These are phyloP conservation scores for Ogataea dorogensis DNA, from an alignment of 805 yeast species.

Conservation along the genomic window DNA sequence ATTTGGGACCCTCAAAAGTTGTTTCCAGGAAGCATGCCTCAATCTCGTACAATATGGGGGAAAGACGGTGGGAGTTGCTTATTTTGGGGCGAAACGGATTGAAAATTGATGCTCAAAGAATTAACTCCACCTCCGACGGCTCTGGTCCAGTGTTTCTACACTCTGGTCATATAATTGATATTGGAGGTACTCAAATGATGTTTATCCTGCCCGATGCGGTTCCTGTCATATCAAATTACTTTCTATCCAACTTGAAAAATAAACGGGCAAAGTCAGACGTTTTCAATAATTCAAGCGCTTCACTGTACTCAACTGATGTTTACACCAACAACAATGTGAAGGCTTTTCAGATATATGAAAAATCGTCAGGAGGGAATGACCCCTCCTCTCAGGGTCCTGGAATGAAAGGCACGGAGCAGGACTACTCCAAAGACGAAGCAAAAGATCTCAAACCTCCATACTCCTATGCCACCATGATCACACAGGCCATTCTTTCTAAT, in stretches of 20 bases:
- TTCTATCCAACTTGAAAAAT: slow-evolving; percentile 38
- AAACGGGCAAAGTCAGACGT: slow-evolving; percentile 26
- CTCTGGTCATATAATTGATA: slow-evolving; percentile 89
- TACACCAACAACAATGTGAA: slow-evolving; percentile 33
- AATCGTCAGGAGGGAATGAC: slow-evolving; percentile 25
- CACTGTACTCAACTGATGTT: slow-evolving; percentile 17
- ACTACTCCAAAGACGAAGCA: slow-evolving; percentile 84
- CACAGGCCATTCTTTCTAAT: slow-evolving; percentile 91
- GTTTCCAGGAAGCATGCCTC: slow-evolving; percentile 89
- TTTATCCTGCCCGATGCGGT: slow-evolving; percentile 90
- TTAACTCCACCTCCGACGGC: slow-evolving; percentile 38
- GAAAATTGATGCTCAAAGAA: slow-evolving; percentile 71
- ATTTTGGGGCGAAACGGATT: slow-evolving; percentile 92
- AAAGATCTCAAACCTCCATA: slow-evolving; percentile 95
- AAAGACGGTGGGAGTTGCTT: slow-evolving; percentile 81
- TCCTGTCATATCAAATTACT: slow-evolving; percentile 59
- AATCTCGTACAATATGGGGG: slow-evolving; percentile 70
- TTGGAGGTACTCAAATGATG: slow-evolving; percentile 99
- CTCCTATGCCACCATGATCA: slow-evolving; percentile 96
- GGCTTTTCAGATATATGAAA: slow-evolving; percentile 56
- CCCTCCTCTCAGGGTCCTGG: slow-evolving; percentile 12
- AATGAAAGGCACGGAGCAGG: slow-evolving; percentile 38
- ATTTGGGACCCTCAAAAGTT: slow-evolving; percentile 96
- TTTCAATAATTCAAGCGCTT: slow-evolving; percentile 11
- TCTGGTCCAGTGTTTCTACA: slow-evolving; percentile 51